These are phyloP conservation scores for Flammula alnicola DNA, from an alignment of 1,284 basidiomycete genomes.

Conservation along the genomic window DNA sequence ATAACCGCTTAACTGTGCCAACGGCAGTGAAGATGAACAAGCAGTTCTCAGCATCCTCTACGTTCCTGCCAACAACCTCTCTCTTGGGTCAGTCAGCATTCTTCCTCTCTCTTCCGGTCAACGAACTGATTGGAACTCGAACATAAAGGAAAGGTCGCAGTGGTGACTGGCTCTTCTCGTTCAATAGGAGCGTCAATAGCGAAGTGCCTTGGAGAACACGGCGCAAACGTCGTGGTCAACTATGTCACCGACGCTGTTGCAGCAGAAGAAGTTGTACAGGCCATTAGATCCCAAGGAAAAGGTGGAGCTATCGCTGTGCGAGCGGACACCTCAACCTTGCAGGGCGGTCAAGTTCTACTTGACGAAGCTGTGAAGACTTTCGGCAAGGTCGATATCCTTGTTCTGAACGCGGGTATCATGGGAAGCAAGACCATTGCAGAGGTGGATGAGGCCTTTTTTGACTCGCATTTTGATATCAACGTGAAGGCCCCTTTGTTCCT, in stretches of 20 bases:
- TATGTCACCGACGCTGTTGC: conserved; percentile 45
- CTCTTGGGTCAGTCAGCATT: conserved; percentile 20
- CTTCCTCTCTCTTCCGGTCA: not conserved
- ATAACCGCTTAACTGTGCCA: conserved; percentile 22
- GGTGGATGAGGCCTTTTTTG: conserved; percentile 54
- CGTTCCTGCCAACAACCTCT: conserved; percentile 26
- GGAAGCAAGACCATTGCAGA: conserved; percentile 48
- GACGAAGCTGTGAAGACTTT: conserved; percentile 51
- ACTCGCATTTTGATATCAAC: conserved; percentile 54
- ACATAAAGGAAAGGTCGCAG: conserved; percentile 49
- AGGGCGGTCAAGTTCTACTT: conserved; percentile 47
- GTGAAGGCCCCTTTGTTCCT: conserved; percentile 64
- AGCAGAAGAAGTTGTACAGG: conserved; percentile 49
- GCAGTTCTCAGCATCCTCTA: conserved; percentile 23
- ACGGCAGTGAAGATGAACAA: conserved; percentile 22
- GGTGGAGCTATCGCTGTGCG: conserved; percentile 56
- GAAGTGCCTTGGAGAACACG: conserved; percentile 52
- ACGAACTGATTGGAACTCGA: not conserved
- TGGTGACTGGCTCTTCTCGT: conserved; percentile 64
- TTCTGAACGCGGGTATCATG: conserved; percentile 61
- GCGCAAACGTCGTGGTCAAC: conserved; percentile 64
- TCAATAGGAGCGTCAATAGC: conserved; percentile 63
- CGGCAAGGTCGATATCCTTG: conserved; percentile 58
- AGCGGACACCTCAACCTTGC: conserved; percentile 52
- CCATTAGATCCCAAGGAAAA: conserved; percentile 45